A percentile compares a stretch with the other conserved stretches of the same genome.
phyloP scores from a whole-genome alignment of 2,329 filamentous ascomycete species.

The Coniosporium tulheliwenetii region DNA sequence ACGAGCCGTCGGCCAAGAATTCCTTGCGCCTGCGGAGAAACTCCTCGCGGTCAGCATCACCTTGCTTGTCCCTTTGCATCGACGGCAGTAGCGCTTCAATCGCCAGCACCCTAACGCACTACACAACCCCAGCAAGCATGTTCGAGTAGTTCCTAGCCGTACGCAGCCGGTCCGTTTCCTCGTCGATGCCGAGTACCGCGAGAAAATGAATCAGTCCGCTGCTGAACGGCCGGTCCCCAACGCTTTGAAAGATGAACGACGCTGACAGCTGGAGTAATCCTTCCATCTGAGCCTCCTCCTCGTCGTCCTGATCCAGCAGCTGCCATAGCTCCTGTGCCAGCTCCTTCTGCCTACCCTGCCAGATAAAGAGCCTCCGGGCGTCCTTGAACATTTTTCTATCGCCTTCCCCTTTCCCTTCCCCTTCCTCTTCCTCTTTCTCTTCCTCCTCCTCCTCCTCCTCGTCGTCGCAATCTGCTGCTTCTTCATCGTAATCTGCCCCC shows the following conservation, averaged over 20 bases:
- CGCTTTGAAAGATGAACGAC: constrained; percentile 4
- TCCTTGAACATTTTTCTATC: constrained; percentile 1
- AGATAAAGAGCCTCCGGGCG: constrained; percentile 2
- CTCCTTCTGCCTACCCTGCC: constrained; percentile 3
- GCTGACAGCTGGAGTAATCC: constrained; percentile 1
- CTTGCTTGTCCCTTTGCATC: constrained; percentile 4
- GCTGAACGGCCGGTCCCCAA: constrained; percentile 4
- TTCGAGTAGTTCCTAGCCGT: constrained; percentile 5
- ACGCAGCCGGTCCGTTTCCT: constrained; percentile 4
- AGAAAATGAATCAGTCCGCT: constrained; percentile 7
- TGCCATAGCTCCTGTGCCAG: too few relatives aligned
- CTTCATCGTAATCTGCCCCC: too few relatives aligned
- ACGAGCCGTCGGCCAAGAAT: too few relatives aligned
- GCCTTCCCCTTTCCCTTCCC: background rate
- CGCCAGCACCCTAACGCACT: constrained; percentile 8
- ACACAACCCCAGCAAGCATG: constrained; percentile 8
- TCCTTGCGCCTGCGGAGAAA: too few relatives aligned
- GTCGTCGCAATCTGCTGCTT: background rate
- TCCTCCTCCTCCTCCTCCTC: background rate
- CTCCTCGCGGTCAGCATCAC: constrained; percentile 5
- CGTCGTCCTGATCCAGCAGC: constrained; percentile 2
- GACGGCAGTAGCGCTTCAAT: constrained; percentile 7
- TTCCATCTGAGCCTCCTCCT: background rate
- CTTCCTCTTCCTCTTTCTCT: background rate
- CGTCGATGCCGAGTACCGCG: constrained; percentile 4